Evolutionary conservation across 2,329 filamentous ascomycete species (phyloP).

Genomic region (Parasarocladium wereldwijsianum): DNA sequence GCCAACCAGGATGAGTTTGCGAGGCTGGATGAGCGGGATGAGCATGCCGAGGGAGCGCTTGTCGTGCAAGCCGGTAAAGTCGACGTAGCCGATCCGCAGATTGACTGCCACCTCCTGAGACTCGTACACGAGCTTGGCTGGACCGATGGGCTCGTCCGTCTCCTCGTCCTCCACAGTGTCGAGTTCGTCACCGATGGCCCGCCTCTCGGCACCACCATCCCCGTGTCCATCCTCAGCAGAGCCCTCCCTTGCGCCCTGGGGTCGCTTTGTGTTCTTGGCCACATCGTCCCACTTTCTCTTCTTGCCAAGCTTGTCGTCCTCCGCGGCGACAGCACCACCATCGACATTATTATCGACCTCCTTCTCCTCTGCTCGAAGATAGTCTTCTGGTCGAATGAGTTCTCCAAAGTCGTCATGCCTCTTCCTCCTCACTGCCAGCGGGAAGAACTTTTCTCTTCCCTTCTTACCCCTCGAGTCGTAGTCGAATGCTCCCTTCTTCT

Average conservation of each 20-base stretch:
- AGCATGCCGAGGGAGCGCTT: constrained; percentile 89
- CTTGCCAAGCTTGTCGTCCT: constrained; percentile 59
- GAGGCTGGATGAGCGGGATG: constrained; percentile 82
- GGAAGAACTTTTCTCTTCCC: constrained; percentile 84
- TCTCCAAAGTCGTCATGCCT: constrained; percentile 88
- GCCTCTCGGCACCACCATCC: constrained; percentile 10
- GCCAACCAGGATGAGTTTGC: constrained; percentile 85
- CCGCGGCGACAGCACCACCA: constrained; percentile 17
- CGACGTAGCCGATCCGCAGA: constrained; percentile 70
- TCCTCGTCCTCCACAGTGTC: constrained; percentile 44
- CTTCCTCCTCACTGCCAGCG: constrained; percentile 64
- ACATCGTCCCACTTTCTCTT: constrained; percentile 87
- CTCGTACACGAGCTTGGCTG: constrained; percentile 58
- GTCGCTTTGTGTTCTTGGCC: constrained; percentile 40
- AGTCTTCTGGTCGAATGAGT: constrained; percentile 85
- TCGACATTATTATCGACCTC: constrained; percentile 60
- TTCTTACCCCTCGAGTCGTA: constrained; percentile 86
- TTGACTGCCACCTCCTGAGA: constrained; percentile 52
- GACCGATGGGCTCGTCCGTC: constrained; percentile 39
- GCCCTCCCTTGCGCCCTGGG: constrained; percentile 27
- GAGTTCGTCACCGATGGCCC: constrained; percentile 33
- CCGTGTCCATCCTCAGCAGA: constrained; percentile 31
- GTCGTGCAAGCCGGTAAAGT: constrained; percentile 86
- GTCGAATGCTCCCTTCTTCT: constrained; percentile 82
- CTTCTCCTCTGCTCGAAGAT: constrained; percentile 79